A percentile compares a stretch with the other conserved stretches of the same genome.
Evolutionary conservation across 2,329 filamentous ascomycete species (phyloP).

Genomic region (Diplodia mutila): DNA sequence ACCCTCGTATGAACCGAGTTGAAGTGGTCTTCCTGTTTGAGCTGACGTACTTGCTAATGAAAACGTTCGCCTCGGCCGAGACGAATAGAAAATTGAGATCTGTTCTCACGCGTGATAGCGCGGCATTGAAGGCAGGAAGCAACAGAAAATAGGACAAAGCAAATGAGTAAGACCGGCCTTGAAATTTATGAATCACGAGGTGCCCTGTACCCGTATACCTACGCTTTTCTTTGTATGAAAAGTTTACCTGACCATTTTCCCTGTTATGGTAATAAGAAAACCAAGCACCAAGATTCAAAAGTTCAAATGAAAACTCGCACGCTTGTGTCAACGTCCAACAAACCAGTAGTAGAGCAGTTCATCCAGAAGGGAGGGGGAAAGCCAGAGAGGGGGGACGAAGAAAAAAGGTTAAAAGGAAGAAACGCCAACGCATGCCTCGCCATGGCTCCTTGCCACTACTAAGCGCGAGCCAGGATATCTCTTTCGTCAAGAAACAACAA

Average conservation of each 20-base stretch:
- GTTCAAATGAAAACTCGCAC: not conserved
- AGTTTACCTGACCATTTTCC: constrained; percentile 1
- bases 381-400: not conserved
- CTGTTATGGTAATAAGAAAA: not conserved
- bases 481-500: constrained; percentile 25
- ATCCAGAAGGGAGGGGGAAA: not conserved
- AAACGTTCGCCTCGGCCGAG: not conserved
- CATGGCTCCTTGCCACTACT: constrained; percentile 20
- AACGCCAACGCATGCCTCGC: constrained; percentile 25
- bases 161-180: not conserved
- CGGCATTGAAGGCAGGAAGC: not conserved
- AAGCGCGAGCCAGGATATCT: constrained; percentile 26
- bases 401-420: not conserved
- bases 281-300: not conserved
- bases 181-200: constrained; percentile 7
- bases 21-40: not conserved
- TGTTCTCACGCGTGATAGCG: not conserved
- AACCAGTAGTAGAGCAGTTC: not conserved
- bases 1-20: not conserved
- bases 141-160: not conserved
- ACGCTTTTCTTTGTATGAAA: not conserved
- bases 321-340: constrained; percentile 11
- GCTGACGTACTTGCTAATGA: constrained; percentile 1
- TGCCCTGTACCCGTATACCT: not conserved
- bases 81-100: not conserved